Base-by-base conservation (phyloP, 1,284 basidiomycete genomes). In the Crocinoboletus sp. region DNA sequence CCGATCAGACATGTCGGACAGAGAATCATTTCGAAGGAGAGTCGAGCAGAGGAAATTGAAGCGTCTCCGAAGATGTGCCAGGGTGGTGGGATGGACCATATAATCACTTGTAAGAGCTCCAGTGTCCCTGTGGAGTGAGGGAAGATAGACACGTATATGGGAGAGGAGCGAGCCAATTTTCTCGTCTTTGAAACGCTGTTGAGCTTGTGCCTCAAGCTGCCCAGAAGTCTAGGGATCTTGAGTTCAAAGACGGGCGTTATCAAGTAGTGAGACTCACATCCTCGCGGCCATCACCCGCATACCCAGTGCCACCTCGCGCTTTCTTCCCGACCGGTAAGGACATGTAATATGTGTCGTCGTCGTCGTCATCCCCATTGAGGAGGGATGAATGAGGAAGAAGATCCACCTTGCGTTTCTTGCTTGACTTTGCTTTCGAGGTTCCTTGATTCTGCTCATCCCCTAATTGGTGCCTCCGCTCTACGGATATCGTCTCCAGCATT, bases 1-100 rank as follows among this genome's bases (percentile, higher is more conserved):
- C 12, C 93, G 82, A 51, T 92, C 89, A 12, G 85, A 88, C 91
- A 95, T 94, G 61, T 95, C 93, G 32, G 88, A 77, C 29, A 96
- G 70, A 9, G 92, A 94, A 63, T 94, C 93, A 56, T 94, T 94
- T 49, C 88, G 76, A 23, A 96, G 73, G 28, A 95, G 77, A 31
- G 84, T 78, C 53, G 85, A 90, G 55, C 85, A 83, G 45, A 95
- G 79, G 57, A 83, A 84, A 57, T 89, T 91, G 69, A 94, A 94
- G 27, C 91, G 78, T 53, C 93, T 73, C 33, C 93, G 80, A 37
- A 96, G 79, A 65, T 94, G 92, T 4, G 92, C 90, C 17, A 95
- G 69, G 1, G 90, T 80, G 2, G 89, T 93, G 2, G 91, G 91
- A 59, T 94, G 89, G 8, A 90, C 85, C 40, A 93, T 76, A 57